Evolutionary conservation across 495 filamentous ascomycete species (phyloP).

Genomic region (Annulohypoxylon moriforme): DNA sequence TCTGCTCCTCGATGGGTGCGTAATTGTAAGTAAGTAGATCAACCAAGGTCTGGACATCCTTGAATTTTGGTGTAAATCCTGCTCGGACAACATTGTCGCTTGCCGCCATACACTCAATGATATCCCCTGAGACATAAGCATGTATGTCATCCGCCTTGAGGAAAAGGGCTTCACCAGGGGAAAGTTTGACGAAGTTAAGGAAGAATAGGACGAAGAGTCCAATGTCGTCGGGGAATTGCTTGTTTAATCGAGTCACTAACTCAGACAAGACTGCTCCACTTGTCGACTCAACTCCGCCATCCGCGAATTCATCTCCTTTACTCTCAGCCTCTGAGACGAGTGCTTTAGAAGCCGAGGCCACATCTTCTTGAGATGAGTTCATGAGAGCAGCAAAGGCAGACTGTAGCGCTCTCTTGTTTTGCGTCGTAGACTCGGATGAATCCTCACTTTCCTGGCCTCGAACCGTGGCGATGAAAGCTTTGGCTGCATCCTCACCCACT

Average conservation of each 20-base stretch:
- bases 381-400: constrained; percentile 80
- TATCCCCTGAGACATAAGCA: constrained; percentile 94
- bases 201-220: constrained; percentile 65
- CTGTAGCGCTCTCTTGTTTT: constrained; percentile 85
- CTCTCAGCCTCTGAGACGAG: constrained; percentile 78
- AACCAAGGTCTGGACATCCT: constrained; percentile 92
- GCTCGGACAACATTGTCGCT: constrained; percentile 98
- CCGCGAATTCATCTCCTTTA: constrained; percentile 71
- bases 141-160: constrained; percentile 96
- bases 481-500: constrained; percentile 75
- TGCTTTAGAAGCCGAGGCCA: constrained; percentile 71
- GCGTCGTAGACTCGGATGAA: constrained; percentile 60
- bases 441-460: constrained; percentile 68
- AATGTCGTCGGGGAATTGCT: constrained; percentile 61
- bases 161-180: constrained; percentile 94
- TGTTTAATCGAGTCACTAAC: constrained; percentile 78
- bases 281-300: constrained; percentile 68
- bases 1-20: constrained; percentile 92
- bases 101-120: constrained; percentile 98
- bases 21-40: constrained; percentile 94
- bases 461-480: constrained; percentile 74
- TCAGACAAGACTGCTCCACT: constrained; percentile 76
- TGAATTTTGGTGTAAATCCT: constrained; percentile 97
- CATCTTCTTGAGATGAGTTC: constrained; percentile 73
- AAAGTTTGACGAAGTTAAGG: constrained; percentile 67